Evolutionary conservation across 805 yeast species (phyloP).

Genomic region (Saturnispora besseyi): DNA sequence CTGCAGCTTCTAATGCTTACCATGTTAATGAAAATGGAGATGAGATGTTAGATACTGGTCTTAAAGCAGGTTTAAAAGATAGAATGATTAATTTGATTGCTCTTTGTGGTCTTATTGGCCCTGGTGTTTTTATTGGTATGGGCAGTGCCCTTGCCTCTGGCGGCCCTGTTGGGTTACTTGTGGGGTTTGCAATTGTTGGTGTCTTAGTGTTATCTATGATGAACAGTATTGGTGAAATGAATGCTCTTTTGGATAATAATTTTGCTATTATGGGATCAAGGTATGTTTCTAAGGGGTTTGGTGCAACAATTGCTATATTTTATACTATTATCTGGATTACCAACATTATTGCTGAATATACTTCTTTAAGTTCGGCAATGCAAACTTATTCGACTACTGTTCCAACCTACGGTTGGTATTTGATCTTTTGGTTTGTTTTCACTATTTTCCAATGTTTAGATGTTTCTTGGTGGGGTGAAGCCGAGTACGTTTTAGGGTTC

Average conservation of each 20-base stretch:
- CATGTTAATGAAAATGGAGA: constrained; percentile 14
- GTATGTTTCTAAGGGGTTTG: constrained; percentile 46
- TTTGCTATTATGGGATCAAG: constrained; percentile 44
- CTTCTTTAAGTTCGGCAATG: constrained; percentile 42
- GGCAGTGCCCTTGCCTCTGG: constrained; percentile 41
- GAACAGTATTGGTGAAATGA: constrained; percentile 47
- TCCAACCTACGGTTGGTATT: constrained; percentile 47
- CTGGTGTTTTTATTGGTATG: constrained; percentile 44
- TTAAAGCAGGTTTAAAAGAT: constrained; percentile 17
- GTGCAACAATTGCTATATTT: constrained; percentile 46
- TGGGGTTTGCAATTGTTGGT: constrained; percentile 45
- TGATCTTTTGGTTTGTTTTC: constrained; percentile 45
- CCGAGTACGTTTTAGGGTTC: constrained; percentile 45
- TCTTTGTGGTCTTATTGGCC: constrained; percentile 47
- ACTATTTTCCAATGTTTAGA: constrained; percentile 42
- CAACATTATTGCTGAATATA: constrained; percentile 46
- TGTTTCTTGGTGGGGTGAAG: constrained; percentile 48
- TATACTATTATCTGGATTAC: constrained; percentile 51
- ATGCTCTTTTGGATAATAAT: constrained; percentile 44
- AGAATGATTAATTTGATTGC: constrained; percentile 18
- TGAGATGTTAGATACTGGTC: constrained; percentile 12
- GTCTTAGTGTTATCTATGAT: constrained; percentile 45
- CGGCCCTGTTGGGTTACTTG: constrained; percentile 44
- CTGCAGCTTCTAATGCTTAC: constrained; percentile 11
- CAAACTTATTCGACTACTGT: constrained; percentile 42